Conservation (phyloP, 2,329 filamentous ascomycete species). For the Coleophoma crateriformis region DNA sequence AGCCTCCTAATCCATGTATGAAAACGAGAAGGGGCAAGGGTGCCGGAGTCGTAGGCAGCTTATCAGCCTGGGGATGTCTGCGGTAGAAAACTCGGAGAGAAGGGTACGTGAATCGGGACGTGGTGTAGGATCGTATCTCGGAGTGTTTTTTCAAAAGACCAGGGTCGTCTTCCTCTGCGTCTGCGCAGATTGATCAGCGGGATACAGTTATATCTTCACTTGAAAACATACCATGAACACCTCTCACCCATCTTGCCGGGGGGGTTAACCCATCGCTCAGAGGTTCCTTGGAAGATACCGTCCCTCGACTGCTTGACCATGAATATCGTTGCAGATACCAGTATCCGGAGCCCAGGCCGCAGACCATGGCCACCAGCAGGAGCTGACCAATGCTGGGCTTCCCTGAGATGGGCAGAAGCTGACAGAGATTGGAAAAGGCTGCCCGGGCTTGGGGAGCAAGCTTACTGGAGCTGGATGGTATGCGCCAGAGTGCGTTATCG, state of each 20-base stretch:
- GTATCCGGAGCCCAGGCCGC: constrained; percentile 13
- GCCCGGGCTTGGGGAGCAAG: constrained; percentile 7
- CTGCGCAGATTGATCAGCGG: constrained; percentile 11
- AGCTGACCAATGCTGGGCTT: constrained; percentile 16
- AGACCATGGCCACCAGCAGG: constrained; percentile 15
- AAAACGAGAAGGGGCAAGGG: constrained; percentile 84
- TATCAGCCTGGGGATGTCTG: constrained; percentile 74
- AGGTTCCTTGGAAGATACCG: background rate
- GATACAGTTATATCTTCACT: background rate
- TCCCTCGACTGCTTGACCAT: background rate
- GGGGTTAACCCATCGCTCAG: background rate
- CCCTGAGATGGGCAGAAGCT: constrained; percentile 10
- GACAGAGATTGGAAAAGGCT: constrained; percentile 9
- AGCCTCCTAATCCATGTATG: constrained; percentile 90
- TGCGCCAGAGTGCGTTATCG: constrained; percentile 2
- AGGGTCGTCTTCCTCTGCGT: constrained; percentile 49
- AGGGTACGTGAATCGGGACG: constrained; percentile 62
- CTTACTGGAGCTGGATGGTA: constrained; percentile 2
- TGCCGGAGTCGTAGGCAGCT: constrained; percentile 67
- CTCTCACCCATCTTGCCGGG: constrained; percentile 4
- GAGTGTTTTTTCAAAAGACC: constrained; percentile 76
- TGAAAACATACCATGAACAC: constrained; percentile 14
- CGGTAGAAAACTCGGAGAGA: constrained; percentile 79
- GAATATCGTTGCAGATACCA: constrained; percentile 14
- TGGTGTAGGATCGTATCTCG: constrained; percentile 65